Base-by-base conservation (phyloP, 805 yeast species). In the Candida argentea region DNA sequence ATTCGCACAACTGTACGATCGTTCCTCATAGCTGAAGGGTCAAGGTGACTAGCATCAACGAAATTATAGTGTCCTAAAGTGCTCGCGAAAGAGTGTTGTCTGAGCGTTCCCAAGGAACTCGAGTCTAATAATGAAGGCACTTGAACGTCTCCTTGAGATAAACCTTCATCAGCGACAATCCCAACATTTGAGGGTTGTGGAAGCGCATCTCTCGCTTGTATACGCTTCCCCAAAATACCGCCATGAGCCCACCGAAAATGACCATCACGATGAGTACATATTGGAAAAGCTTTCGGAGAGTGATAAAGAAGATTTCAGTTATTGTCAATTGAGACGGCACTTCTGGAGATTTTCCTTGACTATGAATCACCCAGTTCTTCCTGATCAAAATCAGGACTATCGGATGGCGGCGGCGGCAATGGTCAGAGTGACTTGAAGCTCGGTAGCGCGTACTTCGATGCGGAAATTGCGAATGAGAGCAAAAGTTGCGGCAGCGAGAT, bases 391-490 rank as follows among this genome's bases (percentile, higher is more conserved):
- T n/a, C n/a, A n/a, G n/a, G n/a, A n/a, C n/a, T n/a, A n/a, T n/a
- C n/a, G n/a, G n/a, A 72, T 2, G 50, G 52, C 8, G 38, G 49
- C 14, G 42, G 48, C 3, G 46, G 46, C 2, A 40, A 47, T 3
- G 44, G 58, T 5, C 28, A 60, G 1, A 65, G 64, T 32, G 43
- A 55, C 24, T 54, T 79, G 20, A 57, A 67, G 50, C 74, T 71
- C 39, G 67, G 61, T 26, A 72, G 73, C 42, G 85, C 83, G 0
- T 28, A 48, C 2, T 60, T 70, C 32, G 86, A 82, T 39, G 50
- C 73, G 0, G 44, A 55, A 3, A 31, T 37, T 21, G 30, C 35
- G 3, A 36, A 40, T 14, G 26, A 28, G n/a, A 35, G 22, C 19
- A 32, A 33, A 7, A 21, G 20, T 22, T 32, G 24, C 24, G 25